Conservation (phyloP, 2,329 filamentous ascomycete species). For the Tolypocladium inflatum region DNA sequence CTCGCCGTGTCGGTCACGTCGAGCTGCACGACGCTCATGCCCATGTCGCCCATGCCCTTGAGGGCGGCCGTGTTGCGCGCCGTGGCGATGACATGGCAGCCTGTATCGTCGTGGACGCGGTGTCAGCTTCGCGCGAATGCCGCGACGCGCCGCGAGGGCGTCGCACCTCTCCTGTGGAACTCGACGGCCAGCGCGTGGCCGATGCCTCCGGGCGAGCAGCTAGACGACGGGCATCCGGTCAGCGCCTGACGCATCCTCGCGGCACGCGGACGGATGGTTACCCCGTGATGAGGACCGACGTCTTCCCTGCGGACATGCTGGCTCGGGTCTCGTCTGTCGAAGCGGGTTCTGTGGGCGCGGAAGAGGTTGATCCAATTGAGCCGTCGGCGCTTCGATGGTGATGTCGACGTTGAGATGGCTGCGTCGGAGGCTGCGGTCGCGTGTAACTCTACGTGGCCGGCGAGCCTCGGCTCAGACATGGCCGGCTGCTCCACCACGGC, state of each 20-base stretch:
- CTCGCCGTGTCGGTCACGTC: constrained; percentile 44
- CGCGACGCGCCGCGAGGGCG: background rate
- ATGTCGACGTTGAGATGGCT: background rate
- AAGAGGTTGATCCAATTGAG: background rate
- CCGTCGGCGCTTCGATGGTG: no score
- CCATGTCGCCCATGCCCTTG: constrained; percentile 30
- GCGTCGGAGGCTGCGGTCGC: background rate
- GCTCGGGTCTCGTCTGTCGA: background rate
- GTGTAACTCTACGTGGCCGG: background rate
- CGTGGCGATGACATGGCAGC: constrained; percentile 44
- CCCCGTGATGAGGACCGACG: constrained; percentile 41
- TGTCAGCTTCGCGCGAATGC: background rate
- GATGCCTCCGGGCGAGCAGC: constrained; percentile 50
- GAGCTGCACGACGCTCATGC: constrained; percentile 39
- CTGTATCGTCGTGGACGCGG: constrained; percentile 5
- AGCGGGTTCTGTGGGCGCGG: background rate
- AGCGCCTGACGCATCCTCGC: background rate
- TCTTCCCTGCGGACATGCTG: constrained; percentile 20
- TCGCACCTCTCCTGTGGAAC: constrained; percentile 40
- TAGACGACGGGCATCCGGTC: constrained; percentile 12
- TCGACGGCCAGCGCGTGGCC: constrained; percentile 43
- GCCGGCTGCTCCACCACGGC: background rate
- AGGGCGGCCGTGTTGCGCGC: constrained; percentile 41
- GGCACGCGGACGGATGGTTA: constrained; percentile 13
- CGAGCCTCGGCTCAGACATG: background rate